Evolutionary conservation across 192 early-diverging fungal genomes (phyloP).

Genomic region (Coemansia sp.): DNA sequence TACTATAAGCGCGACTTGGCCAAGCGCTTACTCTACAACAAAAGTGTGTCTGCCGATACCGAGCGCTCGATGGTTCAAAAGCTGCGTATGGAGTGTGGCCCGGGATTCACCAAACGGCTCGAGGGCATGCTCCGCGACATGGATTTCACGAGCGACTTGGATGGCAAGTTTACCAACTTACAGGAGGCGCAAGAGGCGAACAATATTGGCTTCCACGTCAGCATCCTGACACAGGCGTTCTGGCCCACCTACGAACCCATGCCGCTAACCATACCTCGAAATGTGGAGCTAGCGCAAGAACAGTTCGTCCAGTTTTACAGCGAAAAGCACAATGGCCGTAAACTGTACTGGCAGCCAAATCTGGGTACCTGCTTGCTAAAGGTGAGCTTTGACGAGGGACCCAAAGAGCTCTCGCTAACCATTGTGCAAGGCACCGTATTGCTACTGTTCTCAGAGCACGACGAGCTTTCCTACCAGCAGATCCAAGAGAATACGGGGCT

Average conservation of each 20-base stretch:
- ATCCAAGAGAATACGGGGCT: conserved; percentile 74
- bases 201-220: conserved; percentile 69
- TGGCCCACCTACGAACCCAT: conserved; percentile 92
- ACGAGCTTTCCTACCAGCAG: conserved; percentile 63
- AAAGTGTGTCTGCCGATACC: conserved; percentile 78
- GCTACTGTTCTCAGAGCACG: conserved; percentile 65
- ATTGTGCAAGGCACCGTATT: conserved; percentile 70
- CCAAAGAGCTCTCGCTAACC: conserved; percentile 65
- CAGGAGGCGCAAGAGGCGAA: conserved; percentile 27
- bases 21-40: conserved; percentile 80
- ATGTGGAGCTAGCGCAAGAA: conserved; percentile 60
- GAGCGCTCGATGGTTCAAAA: conserved; percentile 85
- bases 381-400: conserved; percentile 53
- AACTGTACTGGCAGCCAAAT: conserved; percentile 81
- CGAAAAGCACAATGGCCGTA: conserved; percentile 74
- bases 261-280: conserved; percentile 67
- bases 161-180: conserved; percentile 39
- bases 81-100: conserved; percentile 88
- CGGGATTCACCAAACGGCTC: conserved; percentile 87
- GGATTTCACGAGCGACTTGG: conserved; percentile 74
- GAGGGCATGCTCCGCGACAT: conserved; percentile 98
- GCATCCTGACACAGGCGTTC: conserved; percentile 82
- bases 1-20: conserved; percentile 96
- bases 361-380: conserved; percentile 78
- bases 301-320: conserved; percentile 83